These are phyloP conservation scores for Penicillium sp. DNA, from an alignment of 2,329 filamentous ascomycete species.

Conservation along the genomic window DNA sequence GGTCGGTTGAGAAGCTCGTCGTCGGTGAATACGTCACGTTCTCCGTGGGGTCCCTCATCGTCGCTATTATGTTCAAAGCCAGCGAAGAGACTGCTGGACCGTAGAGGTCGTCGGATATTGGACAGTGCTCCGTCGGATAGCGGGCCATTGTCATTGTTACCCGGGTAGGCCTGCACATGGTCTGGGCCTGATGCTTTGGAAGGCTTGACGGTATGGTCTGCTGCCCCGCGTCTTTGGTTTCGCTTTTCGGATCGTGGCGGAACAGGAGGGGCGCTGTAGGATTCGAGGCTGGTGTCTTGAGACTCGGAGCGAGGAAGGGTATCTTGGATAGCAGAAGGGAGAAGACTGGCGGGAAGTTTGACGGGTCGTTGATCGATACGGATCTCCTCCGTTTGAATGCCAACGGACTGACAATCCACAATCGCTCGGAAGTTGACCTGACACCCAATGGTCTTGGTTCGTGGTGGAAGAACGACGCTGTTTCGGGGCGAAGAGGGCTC, in stretches of 20 bases:
- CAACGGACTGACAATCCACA: conserved; percentile 53
- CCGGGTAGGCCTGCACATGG: conserved; percentile 69
- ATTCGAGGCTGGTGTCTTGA: conserved; percentile 32
- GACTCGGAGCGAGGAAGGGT: conserved; percentile 39
- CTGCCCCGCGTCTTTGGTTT: conserved; percentile 27
- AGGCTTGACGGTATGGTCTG: conserved; percentile 40
- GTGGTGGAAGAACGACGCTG: conserved; percentile 74
- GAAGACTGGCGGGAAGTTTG: conserved; percentile 73
- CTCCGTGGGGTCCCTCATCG: conserved; percentile 36
- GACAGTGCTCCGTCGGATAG: conserved; percentile 60
- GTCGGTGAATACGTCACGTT: conserved; percentile 43
- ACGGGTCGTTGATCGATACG: conserved; percentile 76
- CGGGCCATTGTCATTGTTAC: conserved; percentile 78
- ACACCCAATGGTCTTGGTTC: conserved; percentile 76
- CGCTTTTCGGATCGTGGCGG: conserved; percentile 36
- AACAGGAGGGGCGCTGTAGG: conserved; percentile 35
- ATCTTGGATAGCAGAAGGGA: conserved; percentile 72
- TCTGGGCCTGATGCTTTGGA: conserved; percentile 32
- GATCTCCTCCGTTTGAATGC: conserved; percentile 88
- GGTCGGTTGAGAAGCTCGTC: conserved; percentile 48
- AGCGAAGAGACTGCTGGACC: conserved; percentile 82
- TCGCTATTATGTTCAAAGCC: conserved; percentile 73
- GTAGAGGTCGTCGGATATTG: conserved; percentile 68
- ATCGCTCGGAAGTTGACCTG: conserved; percentile 66
- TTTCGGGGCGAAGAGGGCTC: conserved; percentile 76